phyloP scores from a whole-genome alignment of 2,329 filamentous ascomycete genomes.

The Colletotrichum limetticola region DNA sequence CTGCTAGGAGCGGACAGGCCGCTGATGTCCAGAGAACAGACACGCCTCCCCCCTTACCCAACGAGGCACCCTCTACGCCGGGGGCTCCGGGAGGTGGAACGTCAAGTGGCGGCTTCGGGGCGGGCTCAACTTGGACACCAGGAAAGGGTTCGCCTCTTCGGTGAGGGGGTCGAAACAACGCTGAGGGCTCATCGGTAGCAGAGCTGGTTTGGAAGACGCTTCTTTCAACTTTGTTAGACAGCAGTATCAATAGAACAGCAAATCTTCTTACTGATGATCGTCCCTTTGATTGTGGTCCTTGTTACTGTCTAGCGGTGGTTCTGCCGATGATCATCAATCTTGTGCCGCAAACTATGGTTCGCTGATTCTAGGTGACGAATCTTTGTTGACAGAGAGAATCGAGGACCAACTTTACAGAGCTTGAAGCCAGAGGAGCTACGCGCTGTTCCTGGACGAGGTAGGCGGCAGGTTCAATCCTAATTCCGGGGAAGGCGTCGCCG shows the following conservation, averaged over 20 bases:
- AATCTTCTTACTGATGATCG: neutral
- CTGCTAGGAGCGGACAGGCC: slow-evolving; percentile 55
- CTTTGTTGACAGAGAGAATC: neutral
- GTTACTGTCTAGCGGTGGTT: neutral
- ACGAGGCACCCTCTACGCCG: slow-evolving; percentile 60
- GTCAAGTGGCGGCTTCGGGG: slow-evolving; percentile 50
- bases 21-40: slow-evolving; percentile 57
- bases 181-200: neutral
- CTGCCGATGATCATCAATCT: neutral
- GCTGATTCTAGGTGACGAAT: neutral
- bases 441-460: neutral
- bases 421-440: neutral
- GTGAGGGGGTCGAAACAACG: neutral
- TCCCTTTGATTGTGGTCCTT: neutral
- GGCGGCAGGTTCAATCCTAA: neutral
- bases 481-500: neutral
- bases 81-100: slow-evolving; percentile 41
- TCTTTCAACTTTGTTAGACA: neutral
- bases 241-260: neutral
- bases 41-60: slow-evolving; percentile 60
- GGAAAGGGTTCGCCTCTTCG: slow-evolving; percentile 47
- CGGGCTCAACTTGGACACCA: slow-evolving; percentile 55
- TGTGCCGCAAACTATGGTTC: neutral
- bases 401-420: too few relatives aligned
- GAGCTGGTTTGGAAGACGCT: neutral